A percentile compares a stretch with the other conserved stretches of the same genome.
Evolutionary conservation across 495 filamentous ascomycete genomes (phyloP).

Genomic region (Rhypophila decipiens): DNA sequence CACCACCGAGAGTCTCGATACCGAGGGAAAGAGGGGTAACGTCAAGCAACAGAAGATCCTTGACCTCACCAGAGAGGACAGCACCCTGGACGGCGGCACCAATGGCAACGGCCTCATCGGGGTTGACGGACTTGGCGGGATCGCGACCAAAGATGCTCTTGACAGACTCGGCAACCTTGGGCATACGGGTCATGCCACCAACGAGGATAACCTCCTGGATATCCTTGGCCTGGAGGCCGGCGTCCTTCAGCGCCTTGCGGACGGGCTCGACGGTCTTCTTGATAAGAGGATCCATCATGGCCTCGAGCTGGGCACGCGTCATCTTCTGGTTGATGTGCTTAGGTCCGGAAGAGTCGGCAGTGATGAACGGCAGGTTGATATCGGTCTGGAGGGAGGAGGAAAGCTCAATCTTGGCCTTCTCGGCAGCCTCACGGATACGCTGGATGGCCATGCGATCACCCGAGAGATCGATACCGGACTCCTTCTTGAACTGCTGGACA

Average conservation of each 20-base stretch:
- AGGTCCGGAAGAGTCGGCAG: slow-evolving; percentile 85
- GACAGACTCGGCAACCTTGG: slow-evolving; percentile 95
- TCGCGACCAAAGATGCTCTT: slow-evolving; percentile 98
- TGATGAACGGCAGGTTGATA: slow-evolving; percentile 99
- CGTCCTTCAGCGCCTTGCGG: slow-evolving; percentile 96
- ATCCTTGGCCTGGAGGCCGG: slow-evolving; percentile 85
- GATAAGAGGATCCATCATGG: slow-evolving; percentile 88
- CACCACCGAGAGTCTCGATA: slow-evolving; percentile 99
- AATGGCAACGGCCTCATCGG: slow-evolving; percentile 97
- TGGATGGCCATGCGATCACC: slow-evolving; percentile 98
- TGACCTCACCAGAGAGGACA: slow-evolving; percentile 93
- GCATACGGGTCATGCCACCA: slow-evolving; percentile 99
- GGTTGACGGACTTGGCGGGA: slow-evolving; percentile 97
- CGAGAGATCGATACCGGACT: slow-evolving; percentile 85
- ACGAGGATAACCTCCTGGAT: slow-evolving; percentile 99
- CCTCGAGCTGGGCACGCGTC: slow-evolving; percentile 87
- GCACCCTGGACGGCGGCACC: slow-evolving; percentile 98
- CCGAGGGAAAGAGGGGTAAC: slow-evolving; percentile 96
- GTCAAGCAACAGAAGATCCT: slow-evolving; percentile 91
- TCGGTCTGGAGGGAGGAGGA: slow-evolving; percentile 95
- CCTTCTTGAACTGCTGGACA: slow-evolving; percentile 93
- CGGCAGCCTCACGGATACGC: slow-evolving; percentile 96
- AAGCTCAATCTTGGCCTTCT: slow-evolving; percentile 99
- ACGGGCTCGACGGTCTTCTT: slow-evolving; percentile 82
- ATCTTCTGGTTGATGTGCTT: slow-evolving; percentile 98